Evolutionary conservation across 1,284 basidiomycete genomes (phyloP).

Genomic region (Apiotrichum porosum): DNA sequence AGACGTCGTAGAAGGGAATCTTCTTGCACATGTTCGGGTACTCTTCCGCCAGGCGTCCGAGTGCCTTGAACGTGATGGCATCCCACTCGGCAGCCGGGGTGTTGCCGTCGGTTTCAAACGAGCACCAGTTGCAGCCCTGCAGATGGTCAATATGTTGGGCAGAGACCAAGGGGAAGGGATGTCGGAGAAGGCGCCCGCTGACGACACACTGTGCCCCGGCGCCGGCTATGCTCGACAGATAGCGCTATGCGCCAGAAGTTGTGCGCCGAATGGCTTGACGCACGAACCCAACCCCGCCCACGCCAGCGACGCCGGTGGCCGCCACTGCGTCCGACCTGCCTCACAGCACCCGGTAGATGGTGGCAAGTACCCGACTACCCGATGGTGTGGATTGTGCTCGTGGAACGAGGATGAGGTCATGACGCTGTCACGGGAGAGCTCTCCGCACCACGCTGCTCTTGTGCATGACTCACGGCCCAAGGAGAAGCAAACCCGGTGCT

Average conservation of each 20-base stretch:
- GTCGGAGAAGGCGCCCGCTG: constrained; percentile 22
- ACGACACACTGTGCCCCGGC: no score
- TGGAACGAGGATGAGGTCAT: no score
- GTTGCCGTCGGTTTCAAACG: constrained; percentile 46
- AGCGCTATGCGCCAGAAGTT: no score
- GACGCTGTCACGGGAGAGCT: no score
- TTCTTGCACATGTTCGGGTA: constrained; percentile 47
- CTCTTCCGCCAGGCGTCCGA: constrained; percentile 54
- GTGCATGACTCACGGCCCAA: constrained; percentile 52
- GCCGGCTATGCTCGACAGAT: no score
- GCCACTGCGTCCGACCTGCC: no score
- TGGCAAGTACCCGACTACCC: no score
- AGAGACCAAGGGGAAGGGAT: constrained; percentile 26
- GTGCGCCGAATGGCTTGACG: neutral
- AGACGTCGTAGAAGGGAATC: constrained; percentile 52
- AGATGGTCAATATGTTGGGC: neutral
- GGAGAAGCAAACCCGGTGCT: constrained; percentile 63
- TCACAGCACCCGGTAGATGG: no score
- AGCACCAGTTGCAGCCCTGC: constrained; percentile 65
- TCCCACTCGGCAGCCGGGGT: constrained; percentile 49
- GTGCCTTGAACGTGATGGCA: constrained; percentile 45
- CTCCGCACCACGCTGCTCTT: neutral
- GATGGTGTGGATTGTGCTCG: no score
- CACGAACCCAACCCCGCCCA: neutral
- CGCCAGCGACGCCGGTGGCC: no score